Evolutionary conservation across 2,329 filamentous ascomycete species (phyloP).

Genomic region (Fusarium denticulatum): DNA sequence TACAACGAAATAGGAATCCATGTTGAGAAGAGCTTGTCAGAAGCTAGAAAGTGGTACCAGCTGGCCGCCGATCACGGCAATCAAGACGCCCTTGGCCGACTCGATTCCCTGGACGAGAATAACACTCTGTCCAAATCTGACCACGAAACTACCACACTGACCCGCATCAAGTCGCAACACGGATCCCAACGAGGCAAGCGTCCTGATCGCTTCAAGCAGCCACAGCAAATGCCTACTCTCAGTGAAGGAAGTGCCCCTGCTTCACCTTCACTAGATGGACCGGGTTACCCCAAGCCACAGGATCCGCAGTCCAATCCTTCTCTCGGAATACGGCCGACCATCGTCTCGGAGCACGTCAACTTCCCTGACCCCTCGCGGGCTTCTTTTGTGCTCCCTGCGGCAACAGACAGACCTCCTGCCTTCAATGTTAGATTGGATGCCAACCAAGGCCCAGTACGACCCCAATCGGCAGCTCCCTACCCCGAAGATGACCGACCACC

Average conservation of each 20-base stretch:
- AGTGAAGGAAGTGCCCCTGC: conserved; percentile 53
- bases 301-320: conserved; percentile 48
- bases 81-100: conserved; percentile 81
- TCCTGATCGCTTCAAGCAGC: conserved; percentile 67
- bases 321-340: conserved; percentile 51
- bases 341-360: conserved; percentile 52
- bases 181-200: conserved; percentile 73
- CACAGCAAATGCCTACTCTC: conserved; percentile 60
- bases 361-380: conserved; percentile 60
- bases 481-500: conserved; percentile 73
- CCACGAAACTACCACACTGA: conserved; percentile 91
- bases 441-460: conserved; percentile 48
- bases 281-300: conserved; percentile 30
- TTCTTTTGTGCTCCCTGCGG: conserved; percentile 46
- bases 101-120: conserved; percentile 85
- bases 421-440: conserved; percentile 62
- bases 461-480: conserved; percentile 73
- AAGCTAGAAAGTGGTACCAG: conserved; percentile 90
- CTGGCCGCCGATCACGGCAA: conserved; percentile 91
- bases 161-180: conserved; percentile 84
- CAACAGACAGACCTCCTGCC: conserved; percentile 56
- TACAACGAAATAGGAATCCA: conserved; percentile 97
- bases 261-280: conserved; percentile 42
- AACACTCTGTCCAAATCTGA: conserved; percentile 89
- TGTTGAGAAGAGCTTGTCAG: conserved; percentile 81